phyloP scores from a whole-genome alignment of 495 filamentous ascomycete species.

The Neurospora terricola region DNA sequence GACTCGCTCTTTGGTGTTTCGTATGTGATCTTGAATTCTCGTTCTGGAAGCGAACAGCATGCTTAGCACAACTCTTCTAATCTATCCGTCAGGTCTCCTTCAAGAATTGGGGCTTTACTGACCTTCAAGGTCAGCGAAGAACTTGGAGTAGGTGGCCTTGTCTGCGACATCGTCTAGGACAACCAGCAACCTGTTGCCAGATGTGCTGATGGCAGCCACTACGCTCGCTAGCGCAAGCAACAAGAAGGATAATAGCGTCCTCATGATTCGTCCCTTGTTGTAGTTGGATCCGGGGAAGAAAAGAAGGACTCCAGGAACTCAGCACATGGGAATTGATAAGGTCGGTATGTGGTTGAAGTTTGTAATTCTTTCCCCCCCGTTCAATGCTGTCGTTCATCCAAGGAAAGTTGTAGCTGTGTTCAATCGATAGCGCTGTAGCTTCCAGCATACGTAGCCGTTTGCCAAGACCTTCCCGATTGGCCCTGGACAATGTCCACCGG shows the following conservation, averaged over 20 bases:
- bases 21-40: slow-evolving; percentile 72
- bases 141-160: slow-evolving; percentile 68
- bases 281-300: slow-evolving; percentile 25
- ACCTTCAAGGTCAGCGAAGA: slow-evolving; percentile 78
- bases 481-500: slow-evolving; percentile 4
- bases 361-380: neutral
- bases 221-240: slow-evolving; percentile 52
- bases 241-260: slow-evolving; percentile 62
- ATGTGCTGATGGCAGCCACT: slow-evolving; percentile 68
- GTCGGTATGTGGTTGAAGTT: neutral
- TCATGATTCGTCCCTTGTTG: slow-evolving; percentile 45
- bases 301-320: neutral
- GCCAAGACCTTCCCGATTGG: slow-evolving; percentile 16
- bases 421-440: neutral
- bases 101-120: slow-evolving; percentile 7
- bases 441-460: slow-evolving; percentile 31
- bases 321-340: neutral
- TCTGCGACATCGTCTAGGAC: slow-evolving; percentile 75
- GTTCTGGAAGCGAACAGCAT: slow-evolving; percentile 39
- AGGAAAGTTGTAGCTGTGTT: neutral
- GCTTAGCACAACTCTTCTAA: slow-evolving; percentile 9
- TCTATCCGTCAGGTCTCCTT: neutral
- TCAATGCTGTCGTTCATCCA: neutral
- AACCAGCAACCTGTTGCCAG: slow-evolving; percentile 73
- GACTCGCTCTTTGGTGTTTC: slow-evolving; percentile 79